A percentile compares a stretch with the other conserved stretches of the same genome.
phyloP scores from a whole-genome alignment of 441 rosid species.

The Pelargonium citronellum region DNA sequence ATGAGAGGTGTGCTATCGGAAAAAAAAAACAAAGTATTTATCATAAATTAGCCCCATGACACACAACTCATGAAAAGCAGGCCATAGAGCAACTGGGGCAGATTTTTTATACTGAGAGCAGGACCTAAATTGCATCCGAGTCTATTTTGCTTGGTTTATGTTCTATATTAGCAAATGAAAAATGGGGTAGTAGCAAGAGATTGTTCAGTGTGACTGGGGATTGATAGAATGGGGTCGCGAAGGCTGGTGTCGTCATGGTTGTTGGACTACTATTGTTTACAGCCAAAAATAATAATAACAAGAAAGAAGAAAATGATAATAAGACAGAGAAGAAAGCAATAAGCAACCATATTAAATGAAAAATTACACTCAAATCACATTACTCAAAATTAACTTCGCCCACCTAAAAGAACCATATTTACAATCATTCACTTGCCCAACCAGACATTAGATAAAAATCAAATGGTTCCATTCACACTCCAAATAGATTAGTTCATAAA shows the following conservation, averaged over 20 bases:
- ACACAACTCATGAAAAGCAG: background rate
- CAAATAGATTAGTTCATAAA: constrained; percentile 2
- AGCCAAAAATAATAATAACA: background rate
- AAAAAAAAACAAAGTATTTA: too few species aligned
- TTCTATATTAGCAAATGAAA: background rate
- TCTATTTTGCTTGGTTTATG: background rate
- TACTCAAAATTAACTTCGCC: background rate
- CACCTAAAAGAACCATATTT: too few species aligned
- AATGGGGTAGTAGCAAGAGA: background rate
- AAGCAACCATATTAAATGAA: background rate
- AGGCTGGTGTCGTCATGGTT: background rate
- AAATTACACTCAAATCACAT: background rate
- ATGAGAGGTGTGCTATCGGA: background rate
- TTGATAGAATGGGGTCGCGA: background rate
- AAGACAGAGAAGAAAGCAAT: background rate
- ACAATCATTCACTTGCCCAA: background rate
- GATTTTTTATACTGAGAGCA: background rate
- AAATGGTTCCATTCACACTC: background rate
- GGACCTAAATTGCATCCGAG: background rate
- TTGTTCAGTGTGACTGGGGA: background rate
- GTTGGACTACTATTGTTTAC: background rate
- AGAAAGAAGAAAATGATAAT: too few species aligned
- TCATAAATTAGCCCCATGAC: background rate
- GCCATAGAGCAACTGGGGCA: background rate
- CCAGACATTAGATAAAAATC: background rate